phyloP scores from a whole-genome alignment of 139 green algal genomes.

The Coelastrella sp. region DNA sequence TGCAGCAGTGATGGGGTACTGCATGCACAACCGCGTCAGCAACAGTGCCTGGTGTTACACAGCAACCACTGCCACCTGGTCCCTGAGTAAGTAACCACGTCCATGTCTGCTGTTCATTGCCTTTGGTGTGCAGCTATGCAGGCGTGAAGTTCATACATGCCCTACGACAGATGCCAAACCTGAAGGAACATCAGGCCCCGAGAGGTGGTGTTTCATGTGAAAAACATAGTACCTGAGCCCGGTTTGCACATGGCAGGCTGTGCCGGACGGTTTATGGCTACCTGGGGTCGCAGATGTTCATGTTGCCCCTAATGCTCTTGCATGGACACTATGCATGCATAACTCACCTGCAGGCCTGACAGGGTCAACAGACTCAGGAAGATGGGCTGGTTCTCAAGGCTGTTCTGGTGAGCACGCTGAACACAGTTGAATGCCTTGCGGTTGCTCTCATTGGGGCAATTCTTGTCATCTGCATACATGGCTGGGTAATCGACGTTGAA shows the following conservation, averaged over 20 bases:
- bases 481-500: conserved; percentile 66
- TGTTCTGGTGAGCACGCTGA: conserved; percentile 79
- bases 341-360: conserved; percentile 58
- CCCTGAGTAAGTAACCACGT: too few relatives aligned
- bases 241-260: too few relatives aligned
- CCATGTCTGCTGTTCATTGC: too few relatives aligned
- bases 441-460: conserved; percentile 56
- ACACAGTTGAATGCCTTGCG: conserved; percentile 34
- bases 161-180: too few relatives aligned
- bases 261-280: too few relatives aligned
- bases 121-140: too few relatives aligned
- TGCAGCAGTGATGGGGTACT: conserved; percentile 61
- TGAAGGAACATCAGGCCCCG: too few relatives aligned
- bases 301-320: neutral
- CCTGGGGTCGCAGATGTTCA: neutral
- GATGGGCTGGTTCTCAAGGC: conserved; percentile 71
- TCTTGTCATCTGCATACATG: conserved; percentile 63
- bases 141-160: too few relatives aligned
- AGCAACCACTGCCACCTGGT: neutral
- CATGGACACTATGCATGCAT: neutral
- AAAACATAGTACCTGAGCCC: too few relatives aligned
- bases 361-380: conserved; percentile 58
- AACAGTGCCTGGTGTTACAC: neutral
- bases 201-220: too few relatives aligned
- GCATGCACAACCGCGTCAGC: conserved; percentile 20